Evolutionary conservation across 1,284 basidiomycete species (phyloP).

Genomic region (Athelia psychrophila): DNA sequence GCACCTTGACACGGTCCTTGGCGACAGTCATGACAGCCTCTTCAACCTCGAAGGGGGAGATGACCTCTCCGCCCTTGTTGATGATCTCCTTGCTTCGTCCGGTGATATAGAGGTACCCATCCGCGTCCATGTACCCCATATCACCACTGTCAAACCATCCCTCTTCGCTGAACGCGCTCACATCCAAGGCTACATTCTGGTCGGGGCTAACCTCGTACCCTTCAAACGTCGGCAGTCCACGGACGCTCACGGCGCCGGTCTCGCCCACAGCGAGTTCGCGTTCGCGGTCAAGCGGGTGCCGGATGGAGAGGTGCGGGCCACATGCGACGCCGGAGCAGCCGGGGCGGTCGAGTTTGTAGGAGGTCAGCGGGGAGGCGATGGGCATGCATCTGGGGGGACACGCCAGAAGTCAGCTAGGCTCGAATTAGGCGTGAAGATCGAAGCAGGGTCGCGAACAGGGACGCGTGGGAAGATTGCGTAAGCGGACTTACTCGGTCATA

Average conservation of each 20-base stretch:
- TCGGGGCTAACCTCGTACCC: constrained; percentile 41
- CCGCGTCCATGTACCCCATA: constrained; percentile 56
- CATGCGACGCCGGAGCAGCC: constrained; percentile 46
- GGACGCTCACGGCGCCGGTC: constrained; percentile 42
- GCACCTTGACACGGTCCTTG: constrained; percentile 37
- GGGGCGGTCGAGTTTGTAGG: constrained; percentile 42
- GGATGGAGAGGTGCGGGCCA: constrained; percentile 45
- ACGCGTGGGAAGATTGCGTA: not conserved
- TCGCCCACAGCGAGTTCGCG: constrained; percentile 28
- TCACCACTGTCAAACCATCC: constrained; percentile 65
- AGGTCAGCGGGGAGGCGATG: constrained; percentile 40
- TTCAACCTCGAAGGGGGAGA: constrained; percentile 62
- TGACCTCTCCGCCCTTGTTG: constrained; percentile 66
- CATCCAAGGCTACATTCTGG: constrained; percentile 35
- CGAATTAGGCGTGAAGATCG: not conserved
- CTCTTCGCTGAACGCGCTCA: constrained; percentile 38
- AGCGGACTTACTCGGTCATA: constrained; percentile 39
- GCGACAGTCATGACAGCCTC: constrained; percentile 42
- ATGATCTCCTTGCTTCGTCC: constrained; percentile 61
- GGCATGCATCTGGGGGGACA: constrained; percentile 52
- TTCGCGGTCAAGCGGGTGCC: constrained; percentile 35
- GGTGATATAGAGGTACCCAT: constrained; percentile 60
- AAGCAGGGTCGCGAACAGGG: not conserved
- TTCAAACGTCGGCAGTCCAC: constrained; percentile 42
- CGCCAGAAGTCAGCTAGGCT: not conserved